These are phyloP conservation scores for Phytopythium helicoides DNA, from an alignment of 352 stramenopile species.

Conservation along the genomic window DNA sequence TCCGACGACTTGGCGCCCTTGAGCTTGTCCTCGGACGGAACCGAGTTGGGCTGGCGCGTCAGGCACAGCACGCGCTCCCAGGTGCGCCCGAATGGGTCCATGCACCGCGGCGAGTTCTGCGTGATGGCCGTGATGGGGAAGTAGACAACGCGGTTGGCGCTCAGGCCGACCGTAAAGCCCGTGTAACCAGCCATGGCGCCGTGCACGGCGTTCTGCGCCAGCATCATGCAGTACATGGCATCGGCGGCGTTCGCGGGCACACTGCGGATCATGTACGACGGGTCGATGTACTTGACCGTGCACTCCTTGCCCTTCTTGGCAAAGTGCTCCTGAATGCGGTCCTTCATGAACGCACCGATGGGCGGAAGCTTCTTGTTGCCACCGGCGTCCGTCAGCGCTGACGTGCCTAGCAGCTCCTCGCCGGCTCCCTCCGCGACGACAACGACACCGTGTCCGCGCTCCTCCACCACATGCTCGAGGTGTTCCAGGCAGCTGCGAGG, in stretches of 20 bases:
- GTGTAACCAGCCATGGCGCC: slow-evolving; percentile 98
- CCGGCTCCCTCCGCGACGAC: slow-evolving; percentile 97
- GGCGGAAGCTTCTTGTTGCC: slow-evolving; percentile 95
- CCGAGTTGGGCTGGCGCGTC: slow-evolving; percentile 94
- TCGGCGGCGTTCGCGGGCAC: slow-evolving; percentile 94
- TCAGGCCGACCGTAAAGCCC: slow-evolving; percentile 96
- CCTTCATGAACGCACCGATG: slow-evolving; percentile 97
- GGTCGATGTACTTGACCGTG: slow-evolving; percentile 97
- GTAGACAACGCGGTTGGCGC: slow-evolving; percentile 96
- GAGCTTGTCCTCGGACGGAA: slow-evolving; percentile 32
- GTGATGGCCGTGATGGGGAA: slow-evolving; percentile 86
- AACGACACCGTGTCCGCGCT: slow-evolving; percentile 97
- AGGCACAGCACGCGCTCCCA: slow-evolving; percentile 95
- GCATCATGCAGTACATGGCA: slow-evolving; percentile 96
- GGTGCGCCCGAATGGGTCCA: slow-evolving; percentile 84
- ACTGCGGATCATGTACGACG: slow-evolving; percentile 94
- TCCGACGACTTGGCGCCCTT: slow-evolving; percentile 67
- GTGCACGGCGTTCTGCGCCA: slow-evolving; percentile 98
- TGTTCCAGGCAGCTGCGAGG: slow-evolving; percentile 89
- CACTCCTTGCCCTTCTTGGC: slow-evolving; percentile 80
- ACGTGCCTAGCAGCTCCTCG: slow-evolving; percentile 93
- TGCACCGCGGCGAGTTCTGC: slow-evolving; percentile 86
- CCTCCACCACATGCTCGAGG: slow-evolving; percentile 89
- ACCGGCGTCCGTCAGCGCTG: slow-evolving; percentile 88
- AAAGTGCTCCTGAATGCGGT: slow-evolving; percentile 94